These are phyloP conservation scores for Clathrospora elynae DNA, from an alignment of 2,329 filamentous ascomycete species.

Conservation along the genomic window DNA sequence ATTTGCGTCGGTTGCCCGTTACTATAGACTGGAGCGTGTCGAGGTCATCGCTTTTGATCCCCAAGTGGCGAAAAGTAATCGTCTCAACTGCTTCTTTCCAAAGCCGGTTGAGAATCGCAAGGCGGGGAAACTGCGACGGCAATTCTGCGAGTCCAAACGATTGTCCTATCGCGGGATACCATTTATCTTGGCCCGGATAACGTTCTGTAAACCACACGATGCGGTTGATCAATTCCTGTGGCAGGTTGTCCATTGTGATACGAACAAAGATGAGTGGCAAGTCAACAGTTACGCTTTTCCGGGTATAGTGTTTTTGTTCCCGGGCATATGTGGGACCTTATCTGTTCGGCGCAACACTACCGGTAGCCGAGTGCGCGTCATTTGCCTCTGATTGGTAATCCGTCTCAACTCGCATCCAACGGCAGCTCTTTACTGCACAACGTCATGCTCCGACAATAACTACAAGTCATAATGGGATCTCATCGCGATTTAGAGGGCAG, in stretches of 20 bases:
- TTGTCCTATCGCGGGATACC: slow-evolving; percentile 5
- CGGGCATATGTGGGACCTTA: not conserved
- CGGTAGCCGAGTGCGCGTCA: slow-evolving; percentile 11
- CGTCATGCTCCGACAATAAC: not conserved
- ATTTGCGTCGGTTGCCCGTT: slow-evolving; percentile 7
- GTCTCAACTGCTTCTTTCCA: slow-evolving; percentile 15
- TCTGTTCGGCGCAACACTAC: not conserved
- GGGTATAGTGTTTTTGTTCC: no score
- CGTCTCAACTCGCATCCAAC: not conserved
- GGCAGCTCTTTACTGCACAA: not conserved
- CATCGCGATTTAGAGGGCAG: slow-evolving; percentile 17
- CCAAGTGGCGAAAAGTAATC: slow-evolving; percentile 8
- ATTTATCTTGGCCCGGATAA: slow-evolving; percentile 7
- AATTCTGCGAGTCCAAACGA: not conserved
- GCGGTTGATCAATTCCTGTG: slow-evolving; percentile 21
- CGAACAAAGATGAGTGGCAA: no score
- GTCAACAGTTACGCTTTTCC: no score
- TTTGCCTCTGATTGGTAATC: slow-evolving; percentile 10
- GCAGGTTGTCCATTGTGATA: slow-evolving; percentile 18
- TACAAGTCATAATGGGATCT: slow-evolving; percentile 12
- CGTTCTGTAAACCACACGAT: slow-evolving; percentile 11
- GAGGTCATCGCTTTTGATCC: slow-evolving; percentile 8
- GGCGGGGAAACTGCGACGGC: slow-evolving; percentile 7
- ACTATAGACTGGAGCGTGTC: slow-evolving; percentile 7
- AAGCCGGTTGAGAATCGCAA: slow-evolving; percentile 7